These are phyloP conservation scores for Gryganskiella cystojenkinii DNA, from an alignment of 192 early-diverging fungal genomes.

Conservation along the genomic window DNA sequence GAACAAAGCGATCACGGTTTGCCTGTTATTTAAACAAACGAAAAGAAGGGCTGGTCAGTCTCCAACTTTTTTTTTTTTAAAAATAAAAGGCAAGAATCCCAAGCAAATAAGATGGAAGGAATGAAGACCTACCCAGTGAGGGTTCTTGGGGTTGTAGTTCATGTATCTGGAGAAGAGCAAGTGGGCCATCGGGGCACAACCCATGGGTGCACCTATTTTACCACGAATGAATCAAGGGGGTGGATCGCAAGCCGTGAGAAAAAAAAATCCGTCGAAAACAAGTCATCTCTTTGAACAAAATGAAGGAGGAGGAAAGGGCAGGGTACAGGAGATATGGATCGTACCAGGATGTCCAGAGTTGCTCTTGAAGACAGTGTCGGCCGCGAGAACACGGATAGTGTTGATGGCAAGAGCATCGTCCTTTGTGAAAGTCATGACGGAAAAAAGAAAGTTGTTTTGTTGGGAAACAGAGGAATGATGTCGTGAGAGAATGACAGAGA, in stretches of 20 bases:
- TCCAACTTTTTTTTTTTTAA: no score
- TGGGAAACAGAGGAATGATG: neutral
- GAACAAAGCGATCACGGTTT: slow-evolving; percentile 96
- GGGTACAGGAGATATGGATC: neutral
- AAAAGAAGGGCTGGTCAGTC: neutral
- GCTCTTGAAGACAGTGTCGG: slow-evolving; percentile 88
- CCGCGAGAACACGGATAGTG: slow-evolving; percentile 90
- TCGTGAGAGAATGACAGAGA: neutral
- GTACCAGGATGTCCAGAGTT: slow-evolving; percentile 94
- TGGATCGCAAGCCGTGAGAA: slow-evolving; percentile 6
- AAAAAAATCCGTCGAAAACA: slow-evolving; percentile 2
- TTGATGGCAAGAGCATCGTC: slow-evolving; percentile 67
- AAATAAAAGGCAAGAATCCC: no score
- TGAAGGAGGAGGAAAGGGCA: neutral
- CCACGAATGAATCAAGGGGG: neutral
- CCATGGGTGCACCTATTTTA: slow-evolving; percentile 91
- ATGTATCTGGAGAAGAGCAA: slow-evolving; percentile 88
- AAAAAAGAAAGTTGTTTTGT: neutral
- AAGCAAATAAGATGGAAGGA: no score
- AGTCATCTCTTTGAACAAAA: neutral
- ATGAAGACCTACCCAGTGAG: slow-evolving; percentile 77
- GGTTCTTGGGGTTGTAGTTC: slow-evolving; percentile 87
- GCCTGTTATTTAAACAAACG: slow-evolving; percentile 51
- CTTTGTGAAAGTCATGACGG: slow-evolving; percentile 32
- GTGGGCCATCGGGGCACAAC: slow-evolving; percentile 95